These are phyloP conservation scores for Macrophomina tecta DNA, from an alignment of 2,329 filamentous ascomycete species.

Conservation along the genomic window DNA sequence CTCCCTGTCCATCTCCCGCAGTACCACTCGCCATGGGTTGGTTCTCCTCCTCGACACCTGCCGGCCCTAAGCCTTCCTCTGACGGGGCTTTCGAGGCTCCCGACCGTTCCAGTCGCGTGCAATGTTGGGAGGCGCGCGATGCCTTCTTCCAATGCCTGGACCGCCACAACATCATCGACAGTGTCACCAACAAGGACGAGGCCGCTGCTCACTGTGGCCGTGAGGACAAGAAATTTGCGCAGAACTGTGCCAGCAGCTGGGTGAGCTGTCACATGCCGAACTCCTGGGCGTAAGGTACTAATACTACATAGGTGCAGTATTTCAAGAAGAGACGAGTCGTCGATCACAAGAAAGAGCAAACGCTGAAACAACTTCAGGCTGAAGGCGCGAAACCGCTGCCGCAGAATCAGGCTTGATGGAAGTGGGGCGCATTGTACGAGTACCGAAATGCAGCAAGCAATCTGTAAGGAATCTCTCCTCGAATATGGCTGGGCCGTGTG, in stretches of 20 bases:
- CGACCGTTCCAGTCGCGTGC: conserved; percentile 78
- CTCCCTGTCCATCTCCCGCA: neutral
- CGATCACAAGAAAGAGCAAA: conserved; percentile 83
- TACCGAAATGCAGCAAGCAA: conserved; percentile 21
- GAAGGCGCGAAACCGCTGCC: conserved; percentile 72
- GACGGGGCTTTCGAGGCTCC: conserved; percentile 73
- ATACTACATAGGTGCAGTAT: conserved; percentile 75
- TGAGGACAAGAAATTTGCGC: conserved; percentile 73
- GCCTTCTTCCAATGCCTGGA: conserved; percentile 88
- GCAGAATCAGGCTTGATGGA: conserved; percentile 12
- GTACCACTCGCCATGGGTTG: conserved; percentile 57
- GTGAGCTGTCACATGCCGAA: conserved; percentile 53
- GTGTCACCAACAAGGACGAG: conserved; percentile 63
- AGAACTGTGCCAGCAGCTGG: conserved; percentile 88
- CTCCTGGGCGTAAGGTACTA: conserved; percentile 2
- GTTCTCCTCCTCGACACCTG: conserved; percentile 51
- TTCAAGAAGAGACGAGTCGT: conserved; percentile 97
- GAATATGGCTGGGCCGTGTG: conserved; percentile 13
- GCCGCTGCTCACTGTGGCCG: conserved; percentile 60
- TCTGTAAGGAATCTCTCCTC: conserved; percentile 20
- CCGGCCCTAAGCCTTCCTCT: conserved; percentile 50
- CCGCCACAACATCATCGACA: conserved; percentile 79
- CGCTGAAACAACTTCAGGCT: conserved; percentile 71
- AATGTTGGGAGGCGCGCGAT: conserved; percentile 92
- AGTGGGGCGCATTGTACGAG: conserved; percentile 26